These are phyloP conservation scores for Cordyceps farinosa DNA, from an alignment of 2,329 filamentous ascomycete species.

Conservation along the genomic window DNA sequence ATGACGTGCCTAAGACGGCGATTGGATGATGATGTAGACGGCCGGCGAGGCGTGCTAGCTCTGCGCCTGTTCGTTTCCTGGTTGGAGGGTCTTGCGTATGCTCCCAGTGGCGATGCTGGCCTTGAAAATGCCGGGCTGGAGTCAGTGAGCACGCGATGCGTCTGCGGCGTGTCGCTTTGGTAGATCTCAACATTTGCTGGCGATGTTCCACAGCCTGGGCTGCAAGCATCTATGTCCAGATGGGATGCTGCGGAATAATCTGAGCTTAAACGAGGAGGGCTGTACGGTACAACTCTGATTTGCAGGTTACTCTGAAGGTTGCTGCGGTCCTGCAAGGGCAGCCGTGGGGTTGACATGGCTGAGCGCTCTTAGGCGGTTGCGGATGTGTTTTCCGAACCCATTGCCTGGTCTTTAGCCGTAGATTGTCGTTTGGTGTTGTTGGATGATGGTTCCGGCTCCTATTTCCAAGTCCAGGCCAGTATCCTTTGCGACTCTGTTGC, in stretches of 20 bases:
- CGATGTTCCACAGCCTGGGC: background rate
- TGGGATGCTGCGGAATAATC: conserved; percentile 25
- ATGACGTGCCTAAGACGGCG: conserved; percentile 38
- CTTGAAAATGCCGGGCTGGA: conserved; percentile 1
- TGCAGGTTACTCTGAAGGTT: conserved; percentile 24
- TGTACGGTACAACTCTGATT: conserved; percentile 39
- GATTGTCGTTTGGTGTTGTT: background rate
- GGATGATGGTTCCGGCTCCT: background rate
- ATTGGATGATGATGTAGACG: conserved; percentile 27
- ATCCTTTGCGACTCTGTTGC: background rate
- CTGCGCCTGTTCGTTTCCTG: background rate
- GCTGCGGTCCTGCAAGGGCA: conserved; percentile 9
- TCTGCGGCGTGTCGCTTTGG: conserved; percentile 9
- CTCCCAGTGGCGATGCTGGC: conserved; percentile 5
- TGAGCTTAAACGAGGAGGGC: conserved; percentile 34
- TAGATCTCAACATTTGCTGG: conserved; percentile 8
- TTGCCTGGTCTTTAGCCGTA: background rate
- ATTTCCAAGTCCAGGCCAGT: background rate
- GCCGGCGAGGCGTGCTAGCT: conserved; percentile 21
- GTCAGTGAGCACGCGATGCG: background rate
- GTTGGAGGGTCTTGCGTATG: background rate
- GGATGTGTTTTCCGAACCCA: background rate
- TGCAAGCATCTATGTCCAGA: background rate
- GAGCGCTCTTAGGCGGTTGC: conserved; percentile 8
- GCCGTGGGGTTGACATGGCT: conserved; percentile 17